Evolutionary conservation across 2,329 filamentous ascomycete genomes (phyloP).

Genomic region (Seiridium unicorne): DNA sequence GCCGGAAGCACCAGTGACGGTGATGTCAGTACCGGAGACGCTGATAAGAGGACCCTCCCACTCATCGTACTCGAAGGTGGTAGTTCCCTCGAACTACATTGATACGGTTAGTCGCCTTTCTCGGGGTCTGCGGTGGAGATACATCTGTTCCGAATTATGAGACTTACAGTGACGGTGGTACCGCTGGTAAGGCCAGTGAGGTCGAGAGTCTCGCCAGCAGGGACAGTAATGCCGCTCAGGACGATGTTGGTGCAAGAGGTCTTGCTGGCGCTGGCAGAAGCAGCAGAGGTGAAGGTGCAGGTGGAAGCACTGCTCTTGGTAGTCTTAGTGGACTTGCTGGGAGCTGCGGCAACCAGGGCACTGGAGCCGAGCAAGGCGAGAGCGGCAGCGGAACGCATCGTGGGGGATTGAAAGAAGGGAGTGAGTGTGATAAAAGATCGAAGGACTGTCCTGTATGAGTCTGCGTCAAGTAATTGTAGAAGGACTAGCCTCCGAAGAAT

Average conservation of each 20-base stretch:
- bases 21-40: conserved; percentile 55
- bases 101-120: not conserved
- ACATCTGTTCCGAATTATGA: not conserved
- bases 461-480: not conserved
- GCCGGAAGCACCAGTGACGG: conserved; percentile 50
- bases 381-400: not conserved
- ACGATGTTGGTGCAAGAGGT: conserved; percentile 52
- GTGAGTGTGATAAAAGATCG: not conserved
- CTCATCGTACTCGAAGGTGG: conserved; percentile 65
- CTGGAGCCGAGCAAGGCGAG: conserved; percentile 3
- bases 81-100: conserved; percentile 46
- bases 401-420: not conserved
- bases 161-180: conserved; percentile 37
- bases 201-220: conserved; percentile 57
- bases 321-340: not conserved
- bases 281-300: conserved; percentile 56
- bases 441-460: not conserved
- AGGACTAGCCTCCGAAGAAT: conserved; percentile 5
- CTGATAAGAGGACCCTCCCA: conserved; percentile 65
- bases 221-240: conserved; percentile 52
- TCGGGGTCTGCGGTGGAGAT: not conserved
- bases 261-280: conserved; percentile 46
- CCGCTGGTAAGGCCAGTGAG: conserved; percentile 49
- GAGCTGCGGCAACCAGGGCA: conserved; percentile 2
- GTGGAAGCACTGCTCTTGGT: not conserved